These are phyloP conservation scores for Puccinia novopanici DNA, from an alignment of 1,284 basidiomycete genomes.

Conservation along the genomic window DNA sequence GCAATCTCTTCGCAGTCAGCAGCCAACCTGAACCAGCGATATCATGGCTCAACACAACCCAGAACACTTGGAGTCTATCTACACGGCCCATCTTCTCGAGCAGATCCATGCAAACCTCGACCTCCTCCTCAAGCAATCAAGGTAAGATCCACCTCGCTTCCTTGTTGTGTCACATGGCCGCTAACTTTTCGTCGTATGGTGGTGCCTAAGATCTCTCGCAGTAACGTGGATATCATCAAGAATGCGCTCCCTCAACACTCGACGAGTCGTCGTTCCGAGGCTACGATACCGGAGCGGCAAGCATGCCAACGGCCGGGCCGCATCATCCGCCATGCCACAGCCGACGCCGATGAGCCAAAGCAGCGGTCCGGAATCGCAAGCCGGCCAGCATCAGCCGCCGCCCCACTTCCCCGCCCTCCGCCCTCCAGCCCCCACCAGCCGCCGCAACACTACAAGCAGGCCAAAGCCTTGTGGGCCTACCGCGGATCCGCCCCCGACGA, in stretches of 20 bases:
- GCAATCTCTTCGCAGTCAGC: too few species aligned
- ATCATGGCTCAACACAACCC: constrained; percentile 26
- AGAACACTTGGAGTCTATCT: constrained; percentile 17
- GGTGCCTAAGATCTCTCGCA: constrained; percentile 19
- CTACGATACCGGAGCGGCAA: not conserved
- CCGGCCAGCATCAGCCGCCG: not conserved
- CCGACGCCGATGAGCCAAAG: not conserved
- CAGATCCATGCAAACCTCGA: constrained; percentile 44
- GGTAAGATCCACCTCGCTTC: not conserved
- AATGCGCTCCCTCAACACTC: not conserved
- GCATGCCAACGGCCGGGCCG: not conserved
- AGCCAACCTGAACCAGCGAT: too few species aligned
- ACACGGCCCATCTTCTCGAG: constrained; percentile 28
- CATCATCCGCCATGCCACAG: constrained; percentile 2
- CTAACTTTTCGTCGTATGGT: not conserved
- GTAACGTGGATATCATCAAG: constrained; percentile 21
- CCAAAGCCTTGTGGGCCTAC: constrained; percentile 39
- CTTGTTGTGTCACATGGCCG: not conserved
- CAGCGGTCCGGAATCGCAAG: not conserved
- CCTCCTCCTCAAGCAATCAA: constrained; percentile 5
- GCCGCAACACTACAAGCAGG: constrained; percentile 13
- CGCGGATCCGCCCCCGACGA: constrained; percentile 35
- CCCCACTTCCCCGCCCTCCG: not conserved
- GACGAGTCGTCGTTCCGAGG: not conserved
- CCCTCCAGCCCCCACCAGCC: not conserved